These are phyloP conservation scores for Fraxinus ornus DNA, from an alignment of 305 asterid species.

Conservation along the genomic window DNA sequence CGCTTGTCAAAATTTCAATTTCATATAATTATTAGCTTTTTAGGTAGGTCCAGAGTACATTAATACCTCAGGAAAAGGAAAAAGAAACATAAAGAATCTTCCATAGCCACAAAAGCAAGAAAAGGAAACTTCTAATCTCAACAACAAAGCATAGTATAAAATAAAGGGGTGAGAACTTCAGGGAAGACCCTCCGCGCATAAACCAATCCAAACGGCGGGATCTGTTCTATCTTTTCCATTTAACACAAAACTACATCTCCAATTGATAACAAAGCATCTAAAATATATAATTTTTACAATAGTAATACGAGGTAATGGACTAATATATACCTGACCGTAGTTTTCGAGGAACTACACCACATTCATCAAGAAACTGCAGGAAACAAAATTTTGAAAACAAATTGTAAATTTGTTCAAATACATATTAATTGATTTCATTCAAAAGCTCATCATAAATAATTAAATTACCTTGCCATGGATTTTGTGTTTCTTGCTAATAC, in stretches of 20 bases:
- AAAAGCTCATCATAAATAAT: background rate
- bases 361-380: slow-evolving; percentile 59
- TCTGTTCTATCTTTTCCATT: slow-evolving; percentile 20
- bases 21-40: slow-evolving; percentile 3
- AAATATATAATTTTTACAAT: background rate
- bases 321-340: slow-evolving; percentile 61
- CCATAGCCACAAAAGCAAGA: slow-evolving; percentile 21
- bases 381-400: background rate
- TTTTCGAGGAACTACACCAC: slow-evolving; percentile 67
- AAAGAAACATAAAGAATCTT: slow-evolving; percentile 30
- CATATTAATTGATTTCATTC: background rate
- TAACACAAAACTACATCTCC: slow-evolving; percentile 21
- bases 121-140: slow-evolving; percentile 25
- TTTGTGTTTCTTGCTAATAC: slow-evolving; percentile 35
- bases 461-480: slow-evolving; percentile 48
- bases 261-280: slow-evolving; percentile 13
- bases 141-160: slow-evolving; percentile 24
- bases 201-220: slow-evolving; percentile 34
- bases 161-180: slow-evolving; percentile 29
- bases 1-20: background rate
- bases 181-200: slow-evolving; percentile 29
- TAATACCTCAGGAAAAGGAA: background rate
- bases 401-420: background rate
- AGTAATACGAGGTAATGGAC: background rate
- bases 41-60: slow-evolving; percentile 13